These are phyloP conservation scores for Cucurbita argyrosperma DNA, from an alignment of 306 rosid species.

Conservation along the genomic window DNA sequence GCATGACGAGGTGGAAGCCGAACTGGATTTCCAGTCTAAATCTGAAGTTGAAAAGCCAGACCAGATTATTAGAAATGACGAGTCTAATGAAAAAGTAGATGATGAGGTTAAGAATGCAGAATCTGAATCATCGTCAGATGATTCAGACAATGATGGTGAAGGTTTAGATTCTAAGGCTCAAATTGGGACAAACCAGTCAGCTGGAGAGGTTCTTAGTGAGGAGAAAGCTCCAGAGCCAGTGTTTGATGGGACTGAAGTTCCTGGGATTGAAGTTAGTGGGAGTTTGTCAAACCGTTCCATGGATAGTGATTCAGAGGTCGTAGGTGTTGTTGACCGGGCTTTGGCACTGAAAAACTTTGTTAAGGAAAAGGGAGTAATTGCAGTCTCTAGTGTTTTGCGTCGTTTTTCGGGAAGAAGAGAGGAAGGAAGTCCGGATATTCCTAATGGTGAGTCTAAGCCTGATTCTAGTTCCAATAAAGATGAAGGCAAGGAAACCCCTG, in stretches of 20 bases:
- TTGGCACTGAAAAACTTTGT: constrained; percentile 61
- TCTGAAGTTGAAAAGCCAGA: constrained; percentile 7
- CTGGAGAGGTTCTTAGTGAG: constrained; percentile 33
- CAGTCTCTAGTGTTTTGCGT: constrained; percentile 55
- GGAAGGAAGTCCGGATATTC: constrained; percentile 17
- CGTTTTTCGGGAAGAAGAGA: constrained; percentile 59
- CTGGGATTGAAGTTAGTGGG: constrained; percentile 51
- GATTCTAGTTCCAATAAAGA: constrained; percentile 24
- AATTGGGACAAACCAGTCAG: constrained; percentile 10
- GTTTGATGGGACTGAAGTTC: constrained; percentile 66
- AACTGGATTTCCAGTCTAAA: constrained; percentile 16
- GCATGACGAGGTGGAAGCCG: constrained; percentile 4
- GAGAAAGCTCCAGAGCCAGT: constrained; percentile 55
- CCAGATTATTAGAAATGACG: constrained; percentile 1
- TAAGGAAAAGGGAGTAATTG: constrained; percentile 51
- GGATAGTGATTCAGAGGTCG: constrained; percentile 37
- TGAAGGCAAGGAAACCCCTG: constrained; percentile 29
- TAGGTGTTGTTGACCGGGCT: constrained; percentile 67
- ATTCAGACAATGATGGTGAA: background rate
- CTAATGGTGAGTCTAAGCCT: constrained; percentile 22
- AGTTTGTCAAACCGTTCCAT: constrained; percentile 26
- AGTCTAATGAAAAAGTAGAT: constrained; percentile 17
- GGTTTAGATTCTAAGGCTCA: constrained; percentile 12
- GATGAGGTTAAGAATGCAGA: constrained; percentile 11
- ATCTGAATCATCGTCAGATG: background rate